Conservation (phyloP, 768 basidiomycete genomes). For the Mycena albidolilacea region DNA sequence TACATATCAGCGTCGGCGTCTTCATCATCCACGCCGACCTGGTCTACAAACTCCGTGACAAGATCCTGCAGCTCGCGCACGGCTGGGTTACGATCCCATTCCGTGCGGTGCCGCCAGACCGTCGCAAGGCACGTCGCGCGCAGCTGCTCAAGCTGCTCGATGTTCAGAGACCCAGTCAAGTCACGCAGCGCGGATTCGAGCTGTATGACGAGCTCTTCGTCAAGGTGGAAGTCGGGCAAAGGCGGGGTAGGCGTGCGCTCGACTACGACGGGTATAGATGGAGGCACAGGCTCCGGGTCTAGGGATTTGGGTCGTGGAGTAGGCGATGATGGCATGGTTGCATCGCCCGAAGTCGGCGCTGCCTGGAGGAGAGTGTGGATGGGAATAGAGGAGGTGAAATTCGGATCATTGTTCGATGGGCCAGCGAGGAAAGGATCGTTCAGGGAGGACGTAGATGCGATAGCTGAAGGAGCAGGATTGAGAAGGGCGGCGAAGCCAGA, state of each 20-base stretch:
- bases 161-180: slow-evolving; percentile 71
- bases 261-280: slow-evolving; percentile 62
- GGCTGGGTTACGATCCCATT: slow-evolving; percentile 86
- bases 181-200: slow-evolving; percentile 67
- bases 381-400: slow-evolving; percentile 14
- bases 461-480: slow-evolving; percentile 61
- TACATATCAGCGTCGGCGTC: slow-evolving; percentile 36
- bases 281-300: slow-evolving; percentile 40
- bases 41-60: slow-evolving; percentile 77
- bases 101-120: slow-evolving; percentile 86
- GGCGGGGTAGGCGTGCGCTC: slow-evolving; percentile 79
- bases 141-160: slow-evolving; percentile 96
- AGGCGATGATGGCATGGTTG: slow-evolving; percentile 43
- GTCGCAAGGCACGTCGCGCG: slow-evolving; percentile 85
- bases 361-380: slow-evolving; percentile 30
- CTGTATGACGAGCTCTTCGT: slow-evolving; percentile 61
- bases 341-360: slow-evolving; percentile 23
- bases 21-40: slow-evolving; percentile 57
- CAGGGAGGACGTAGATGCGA: slow-evolving; percentile 28
- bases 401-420: slow-evolving; percentile 22
- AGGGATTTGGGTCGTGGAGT: slow-evolving; percentile 41
- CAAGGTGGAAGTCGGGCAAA: slow-evolving; percentile 83
- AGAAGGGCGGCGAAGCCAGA: slow-evolving; percentile 67
- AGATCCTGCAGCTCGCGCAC: slow-evolving; percentile 70
- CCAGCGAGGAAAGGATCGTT: slow-evolving; percentile 42